These are phyloP conservation scores for Trichomonascaceae sp. DNA, from an alignment of 1,139 yeast genomes.

Conservation along the genomic window DNA sequence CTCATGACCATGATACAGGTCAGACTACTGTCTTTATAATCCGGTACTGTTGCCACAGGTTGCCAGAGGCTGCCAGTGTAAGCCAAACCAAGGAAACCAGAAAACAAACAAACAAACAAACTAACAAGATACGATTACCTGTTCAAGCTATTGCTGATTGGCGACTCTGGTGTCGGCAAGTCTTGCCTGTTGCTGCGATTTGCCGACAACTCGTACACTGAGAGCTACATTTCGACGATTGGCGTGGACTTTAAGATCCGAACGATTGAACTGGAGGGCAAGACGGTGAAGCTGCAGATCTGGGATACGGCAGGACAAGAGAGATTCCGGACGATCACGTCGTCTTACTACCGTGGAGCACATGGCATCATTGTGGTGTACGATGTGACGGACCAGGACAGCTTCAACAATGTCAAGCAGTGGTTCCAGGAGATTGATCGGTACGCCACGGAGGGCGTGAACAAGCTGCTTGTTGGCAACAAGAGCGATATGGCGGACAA, in stretches of 20 bases:
- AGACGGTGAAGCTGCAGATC: slow-evolving; percentile 91
- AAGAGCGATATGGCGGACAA: slow-evolving; percentile 91
- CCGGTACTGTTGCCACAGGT: no score
- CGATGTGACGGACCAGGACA: slow-evolving; percentile 96
- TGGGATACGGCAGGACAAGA: slow-evolving; percentile 99
- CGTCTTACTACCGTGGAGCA: slow-evolving; percentile 96
- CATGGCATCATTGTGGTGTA: slow-evolving; percentile 96
- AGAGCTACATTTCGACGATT: slow-evolving; percentile 92
- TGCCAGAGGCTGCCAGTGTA: no score
- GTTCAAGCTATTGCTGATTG: slow-evolving; percentile 85
- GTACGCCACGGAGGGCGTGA: slow-evolving; percentile 95
- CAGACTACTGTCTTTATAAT: no score
- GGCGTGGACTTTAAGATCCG: slow-evolving; percentile 98
- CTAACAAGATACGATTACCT: slow-evolving; percentile 68
- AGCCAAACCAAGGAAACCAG: no score
- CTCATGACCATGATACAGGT: no score
- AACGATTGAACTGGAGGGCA: slow-evolving; percentile 92
- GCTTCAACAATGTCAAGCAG: slow-evolving; percentile 93
- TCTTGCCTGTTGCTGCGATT: slow-evolving; percentile 89
- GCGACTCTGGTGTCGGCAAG: slow-evolving; percentile 98
- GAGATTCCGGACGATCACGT: slow-evolving; percentile 92
- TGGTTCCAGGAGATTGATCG: slow-evolving; percentile 99
- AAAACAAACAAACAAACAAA: no score
- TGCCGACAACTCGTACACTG: slow-evolving; percentile 95
- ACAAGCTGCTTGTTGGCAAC: slow-evolving; percentile 92